A percentile compares a stretch with the other conserved stretches of the same genome.
Conservation (phyloP, 2,329 filamentous ascomycete genomes). For the Fusarium veterinarium region DNA sequence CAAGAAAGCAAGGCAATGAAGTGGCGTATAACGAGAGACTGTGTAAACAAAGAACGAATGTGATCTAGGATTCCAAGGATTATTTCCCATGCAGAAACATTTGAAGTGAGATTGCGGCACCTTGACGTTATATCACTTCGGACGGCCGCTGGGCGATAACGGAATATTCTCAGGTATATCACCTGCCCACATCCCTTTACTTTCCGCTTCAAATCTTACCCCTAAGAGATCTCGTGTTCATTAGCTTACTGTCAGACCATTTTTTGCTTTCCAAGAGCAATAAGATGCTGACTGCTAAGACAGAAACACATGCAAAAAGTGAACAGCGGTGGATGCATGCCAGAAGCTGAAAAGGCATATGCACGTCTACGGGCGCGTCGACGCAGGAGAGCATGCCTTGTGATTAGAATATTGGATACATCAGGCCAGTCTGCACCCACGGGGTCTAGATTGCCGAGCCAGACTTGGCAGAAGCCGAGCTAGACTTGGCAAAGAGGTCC, state of each 20-base stretch:
- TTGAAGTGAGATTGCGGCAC: background rate
- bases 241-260: conserved; percentile 27
- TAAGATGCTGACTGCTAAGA: conserved; percentile 19
- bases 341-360: conserved; percentile 11
- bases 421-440: conserved; percentile 14
- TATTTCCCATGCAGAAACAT: conserved; percentile 9
- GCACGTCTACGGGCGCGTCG: conserved; percentile 31
- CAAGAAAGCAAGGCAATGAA: background rate
- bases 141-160: background rate
- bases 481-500: background rate
- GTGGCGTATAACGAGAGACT: conserved; percentile 18
- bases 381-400: conserved; percentile 6
- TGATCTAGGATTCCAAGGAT: conserved; percentile 10
- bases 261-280: conserved; percentile 5
- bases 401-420: conserved; percentile 3
- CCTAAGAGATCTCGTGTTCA: conserved; percentile 10
- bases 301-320: background rate
- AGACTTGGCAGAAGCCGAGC: conserved; percentile 14
- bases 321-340: background rate
- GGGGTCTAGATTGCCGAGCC: conserved; percentile 14
- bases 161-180: background rate
- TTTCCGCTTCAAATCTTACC: background rate
- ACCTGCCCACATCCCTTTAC: conserved; percentile 6
- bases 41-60: conserved; percentile 17
- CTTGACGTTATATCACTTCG: conserved; percentile 32